phyloP scores from a whole-genome alignment of 305 asterid genomes.

The Fraxinus baroniana region DNA sequence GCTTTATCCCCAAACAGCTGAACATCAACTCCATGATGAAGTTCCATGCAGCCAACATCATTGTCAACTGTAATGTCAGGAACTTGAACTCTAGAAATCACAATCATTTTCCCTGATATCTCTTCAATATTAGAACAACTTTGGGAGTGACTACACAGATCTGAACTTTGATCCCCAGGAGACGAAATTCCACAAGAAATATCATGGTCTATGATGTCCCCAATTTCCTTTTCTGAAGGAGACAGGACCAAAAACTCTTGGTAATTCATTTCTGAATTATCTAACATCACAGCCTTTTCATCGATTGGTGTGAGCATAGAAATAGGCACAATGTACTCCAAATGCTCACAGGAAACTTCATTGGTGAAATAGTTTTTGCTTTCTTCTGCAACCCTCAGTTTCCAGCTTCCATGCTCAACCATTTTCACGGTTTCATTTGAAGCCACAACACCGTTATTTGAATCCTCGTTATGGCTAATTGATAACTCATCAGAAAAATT shows the following conservation, averaged over 20 bases:
- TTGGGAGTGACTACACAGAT: conserved; percentile 24
- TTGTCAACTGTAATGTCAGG: conserved; percentile 26
- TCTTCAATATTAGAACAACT: conserved; percentile 29
- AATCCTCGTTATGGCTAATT: conserved; percentile 17
- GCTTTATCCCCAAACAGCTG: conserved; percentile 28
- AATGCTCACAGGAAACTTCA: conserved; percentile 28
- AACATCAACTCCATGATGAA: conserved; percentile 30
- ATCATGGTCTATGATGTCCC: conserved; percentile 16
- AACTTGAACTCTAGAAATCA: conserved; percentile 31
- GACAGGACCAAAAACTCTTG: conserved; percentile 15
- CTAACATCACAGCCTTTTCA: conserved; percentile 23
- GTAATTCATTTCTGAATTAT: conserved; percentile 23
- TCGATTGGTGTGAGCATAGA: background rate
- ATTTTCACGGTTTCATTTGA: conserved; percentile 14
- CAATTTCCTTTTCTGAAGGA: conserved; percentile 16
- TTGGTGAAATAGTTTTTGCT: conserved; percentile 25
- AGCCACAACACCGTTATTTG: background rate
- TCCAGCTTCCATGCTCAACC: conserved; percentile 18
- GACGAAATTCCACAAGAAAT: conserved; percentile 22
- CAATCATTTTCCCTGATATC: conserved; percentile 28
- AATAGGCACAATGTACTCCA: conserved; percentile 20
- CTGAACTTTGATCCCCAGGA: conserved; percentile 32
- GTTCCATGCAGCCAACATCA: conserved; percentile 19
- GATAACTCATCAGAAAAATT: conserved; percentile 19
- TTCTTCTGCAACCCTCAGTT: conserved; percentile 23